These are phyloP conservation scores for Rosa persica DNA, from an alignment of 306 rosid genomes.

Conservation along the genomic window DNA sequence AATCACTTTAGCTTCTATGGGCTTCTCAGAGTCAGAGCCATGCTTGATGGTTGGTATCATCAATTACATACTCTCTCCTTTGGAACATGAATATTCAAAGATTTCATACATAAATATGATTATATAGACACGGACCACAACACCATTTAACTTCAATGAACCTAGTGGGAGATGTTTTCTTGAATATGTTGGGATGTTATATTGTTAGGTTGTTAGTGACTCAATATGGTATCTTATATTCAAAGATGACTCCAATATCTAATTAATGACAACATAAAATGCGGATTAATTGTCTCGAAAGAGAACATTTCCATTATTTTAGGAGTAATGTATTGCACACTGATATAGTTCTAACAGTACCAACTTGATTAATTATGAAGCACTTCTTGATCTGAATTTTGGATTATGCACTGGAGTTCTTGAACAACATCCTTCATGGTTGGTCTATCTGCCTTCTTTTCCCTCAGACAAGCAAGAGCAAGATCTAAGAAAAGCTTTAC, in stretches of 20 bases:
- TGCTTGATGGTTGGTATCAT: constrained; percentile 14
- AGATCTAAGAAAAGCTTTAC: constrained; percentile 63
- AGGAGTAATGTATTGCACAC: neutral
- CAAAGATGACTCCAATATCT: neutral
- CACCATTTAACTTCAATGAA: neutral
- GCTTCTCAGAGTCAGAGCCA: constrained; percentile 24
- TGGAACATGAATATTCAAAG: constrained; percentile 41
- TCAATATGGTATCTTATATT: neutral
- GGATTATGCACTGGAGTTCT: constrained; percentile 57
- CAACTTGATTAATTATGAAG: constrained; percentile 9
- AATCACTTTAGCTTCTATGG: constrained; percentile 45
- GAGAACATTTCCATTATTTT: neutral
- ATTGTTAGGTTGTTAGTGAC: no score
- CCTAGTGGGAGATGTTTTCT: neutral
- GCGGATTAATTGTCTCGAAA: neutral
- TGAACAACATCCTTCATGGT: constrained; percentile 74
- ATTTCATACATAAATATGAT: neutral
- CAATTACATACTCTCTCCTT: constrained; percentile 11
- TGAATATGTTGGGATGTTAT: neutral
- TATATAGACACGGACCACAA: neutral
- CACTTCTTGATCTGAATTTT: constrained; percentile 38
- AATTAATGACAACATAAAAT: neutral
- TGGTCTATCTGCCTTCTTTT: constrained; percentile 87
- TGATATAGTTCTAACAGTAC: constrained; percentile 13
- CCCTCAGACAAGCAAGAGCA: constrained; percentile 75